These are phyloP conservation scores for Neolentinus lepideus DNA, from an alignment of 1,284 basidiomycete genomes.

Conservation along the genomic window DNA sequence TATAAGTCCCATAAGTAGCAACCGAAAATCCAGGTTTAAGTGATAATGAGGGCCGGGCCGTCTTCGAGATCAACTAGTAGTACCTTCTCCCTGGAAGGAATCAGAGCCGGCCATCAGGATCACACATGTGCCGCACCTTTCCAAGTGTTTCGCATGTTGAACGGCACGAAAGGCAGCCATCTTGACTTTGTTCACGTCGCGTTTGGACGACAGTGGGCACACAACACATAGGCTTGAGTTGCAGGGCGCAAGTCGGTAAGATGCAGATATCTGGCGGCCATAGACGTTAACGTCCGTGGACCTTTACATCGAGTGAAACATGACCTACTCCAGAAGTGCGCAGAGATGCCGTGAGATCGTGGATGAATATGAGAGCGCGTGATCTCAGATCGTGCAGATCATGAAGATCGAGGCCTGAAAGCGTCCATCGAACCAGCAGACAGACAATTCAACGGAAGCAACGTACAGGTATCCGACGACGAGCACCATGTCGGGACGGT, in stretches of 20 bases:
- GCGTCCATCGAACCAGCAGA: neutral
- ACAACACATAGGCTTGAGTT: conserved; percentile 50
- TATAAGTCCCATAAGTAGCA: neutral
- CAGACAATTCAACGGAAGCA: conserved; percentile 3
- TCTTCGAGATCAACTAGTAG: conserved; percentile 43
- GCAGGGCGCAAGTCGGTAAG: conserved; percentile 58
- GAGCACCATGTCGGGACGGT: conserved; percentile 58
- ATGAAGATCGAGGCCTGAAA: conserved; percentile 52
- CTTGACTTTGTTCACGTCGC: conserved; percentile 33
- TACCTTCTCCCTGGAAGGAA: conserved; percentile 35
- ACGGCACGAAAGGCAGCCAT: conserved; percentile 35
- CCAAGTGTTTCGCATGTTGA: conserved; percentile 34
- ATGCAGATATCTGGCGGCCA: conserved; percentile 42
- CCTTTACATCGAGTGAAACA: conserved; percentile 1
- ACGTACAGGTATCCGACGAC: conserved; percentile 49
- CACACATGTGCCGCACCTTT: conserved; percentile 31
- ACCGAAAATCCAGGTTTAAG: conserved; percentile 21
- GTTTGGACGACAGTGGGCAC: conserved; percentile 37
- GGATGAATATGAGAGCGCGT: conserved; percentile 57
- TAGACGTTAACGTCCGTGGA: neutral
- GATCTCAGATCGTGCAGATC: conserved; percentile 60
- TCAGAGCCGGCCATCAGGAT: conserved; percentile 4
- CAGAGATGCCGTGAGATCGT: conserved; percentile 52
- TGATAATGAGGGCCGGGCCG: conserved; percentile 50
- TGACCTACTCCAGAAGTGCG: conserved; percentile 51